Evolutionary conservation across 2,329 filamentous ascomycete species (phyloP).

Genomic region (Rutstroemia sp.): DNA sequence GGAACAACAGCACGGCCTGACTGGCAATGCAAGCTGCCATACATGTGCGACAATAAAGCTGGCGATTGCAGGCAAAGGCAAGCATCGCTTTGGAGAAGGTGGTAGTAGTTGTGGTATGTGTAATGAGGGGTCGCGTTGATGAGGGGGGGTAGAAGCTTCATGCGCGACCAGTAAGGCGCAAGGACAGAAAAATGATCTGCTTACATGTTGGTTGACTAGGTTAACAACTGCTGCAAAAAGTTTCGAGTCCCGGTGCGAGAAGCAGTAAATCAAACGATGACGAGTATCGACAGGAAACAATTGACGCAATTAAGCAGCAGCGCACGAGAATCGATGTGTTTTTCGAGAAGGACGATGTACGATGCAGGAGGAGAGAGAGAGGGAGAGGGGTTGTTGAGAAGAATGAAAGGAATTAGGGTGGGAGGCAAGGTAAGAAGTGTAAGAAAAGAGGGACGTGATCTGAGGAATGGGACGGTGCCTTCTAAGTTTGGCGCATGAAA

Average conservation of each 20-base stretch:
- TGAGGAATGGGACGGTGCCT: constrained; percentile 7
- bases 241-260: constrained; percentile 21
- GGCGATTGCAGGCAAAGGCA: constrained; percentile 6
- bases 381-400: background rate
- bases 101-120: constrained; percentile 12
- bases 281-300: constrained; percentile 30
- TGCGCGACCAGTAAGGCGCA: constrained; percentile 25
- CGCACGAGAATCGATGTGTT: constrained; percentile 18
- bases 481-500: constrained; percentile 4
- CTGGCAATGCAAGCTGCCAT: constrained; percentile 16
- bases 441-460: constrained; percentile 1
- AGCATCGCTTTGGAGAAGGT: constrained; percentile 6
- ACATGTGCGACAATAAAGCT: constrained; percentile 15
- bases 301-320: constrained; percentile 24
- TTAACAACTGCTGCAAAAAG: constrained; percentile 25
- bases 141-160: constrained; percentile 17
- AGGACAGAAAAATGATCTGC: constrained; percentile 24
- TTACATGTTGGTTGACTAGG: constrained; percentile 25
- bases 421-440: background rate
- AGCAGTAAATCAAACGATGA: constrained; percentile 30
- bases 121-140: constrained; percentile 14
- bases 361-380: background rate
- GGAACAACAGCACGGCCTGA: constrained; percentile 15
- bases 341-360: constrained; percentile 13
- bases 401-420: constrained; percentile 1